Percentiles rank a stretch among this genome's conserved stretches.
These are phyloP conservation scores for Fusarium illudens DNA, from an alignment of 2,329 filamentous ascomycete species.

Conservation along the genomic window DNA sequence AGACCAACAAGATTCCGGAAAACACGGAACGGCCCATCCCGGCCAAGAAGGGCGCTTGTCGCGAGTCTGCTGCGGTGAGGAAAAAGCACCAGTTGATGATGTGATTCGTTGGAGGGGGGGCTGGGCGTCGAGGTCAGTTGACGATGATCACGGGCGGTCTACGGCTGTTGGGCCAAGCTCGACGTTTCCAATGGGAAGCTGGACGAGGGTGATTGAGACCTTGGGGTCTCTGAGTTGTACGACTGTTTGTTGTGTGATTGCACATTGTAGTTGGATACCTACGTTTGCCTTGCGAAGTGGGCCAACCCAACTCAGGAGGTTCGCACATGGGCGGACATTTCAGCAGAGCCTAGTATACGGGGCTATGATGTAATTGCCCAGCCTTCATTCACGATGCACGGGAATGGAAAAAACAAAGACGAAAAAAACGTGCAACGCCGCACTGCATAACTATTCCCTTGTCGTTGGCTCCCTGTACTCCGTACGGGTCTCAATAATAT, in stretches of 20 bases:
- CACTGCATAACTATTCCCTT: neutral
- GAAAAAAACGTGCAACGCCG: neutral
- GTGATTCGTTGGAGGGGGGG: slow-evolving; percentile 24
- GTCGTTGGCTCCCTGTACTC: neutral
- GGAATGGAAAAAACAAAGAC: neutral
- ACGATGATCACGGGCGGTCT: slow-evolving; percentile 22
- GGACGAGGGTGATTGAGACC: slow-evolving; percentile 8
- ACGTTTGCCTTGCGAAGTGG: neutral
- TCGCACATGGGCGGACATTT: slow-evolving; percentile 12
- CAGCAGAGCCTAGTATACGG: neutral
- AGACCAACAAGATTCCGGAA: slow-evolving; percentile 7
- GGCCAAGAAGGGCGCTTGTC: slow-evolving; percentile 12
- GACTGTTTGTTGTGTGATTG: slow-evolving; percentile 3
- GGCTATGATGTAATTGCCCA: slow-evolving; percentile 4
- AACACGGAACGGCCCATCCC: slow-evolving; percentile 35
- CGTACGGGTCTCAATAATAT: neutral
- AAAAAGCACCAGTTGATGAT: slow-evolving; percentile 7
- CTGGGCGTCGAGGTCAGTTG: slow-evolving; percentile 26
- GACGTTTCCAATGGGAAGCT: slow-evolving; percentile 1
- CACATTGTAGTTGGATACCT: neutral
- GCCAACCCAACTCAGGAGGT: slow-evolving; percentile 4
- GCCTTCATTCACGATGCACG: neutral
- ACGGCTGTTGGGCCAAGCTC: slow-evolving; percentile 18
- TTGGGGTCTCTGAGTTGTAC: slow-evolving; percentile 19
- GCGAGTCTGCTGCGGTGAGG: neutral